These are phyloP conservation scores for Ceratobasidium sp. DNA, from an alignment of 1,284 basidiomycete species.

Conservation along the genomic window DNA sequence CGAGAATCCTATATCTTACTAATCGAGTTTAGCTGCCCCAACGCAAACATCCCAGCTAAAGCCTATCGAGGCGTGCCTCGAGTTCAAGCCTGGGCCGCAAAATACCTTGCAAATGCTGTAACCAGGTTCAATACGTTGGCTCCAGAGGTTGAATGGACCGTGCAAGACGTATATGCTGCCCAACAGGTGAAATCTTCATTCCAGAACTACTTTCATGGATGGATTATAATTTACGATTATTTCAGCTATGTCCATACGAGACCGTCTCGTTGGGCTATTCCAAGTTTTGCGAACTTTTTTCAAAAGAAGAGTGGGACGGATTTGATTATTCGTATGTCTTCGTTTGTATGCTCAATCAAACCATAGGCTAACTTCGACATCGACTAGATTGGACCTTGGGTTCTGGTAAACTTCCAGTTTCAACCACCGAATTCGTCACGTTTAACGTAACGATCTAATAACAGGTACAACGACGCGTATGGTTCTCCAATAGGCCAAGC, in stretches of 20 bases:
- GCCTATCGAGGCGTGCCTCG: constrained; percentile 71
- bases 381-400: constrained; percentile 64
- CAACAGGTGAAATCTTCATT: constrained; percentile 23
- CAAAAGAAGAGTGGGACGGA: constrained; percentile 89
- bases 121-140: constrained; percentile 52
- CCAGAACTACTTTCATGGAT: neutral
- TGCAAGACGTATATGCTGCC: constrained; percentile 42
- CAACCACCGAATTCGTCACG: neutral
- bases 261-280: constrained; percentile 93
- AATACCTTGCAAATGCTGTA: constrained; percentile 54
- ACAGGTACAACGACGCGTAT: constrained; percentile 81
- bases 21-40: constrained; percentile 80
- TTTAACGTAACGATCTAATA: constrained; percentile 52
- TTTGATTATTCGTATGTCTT: constrained; percentile 82
- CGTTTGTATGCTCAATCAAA: neutral
- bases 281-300: constrained; percentile 91
- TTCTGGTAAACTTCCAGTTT: constrained; percentile 60
- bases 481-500: constrained; percentile 83
- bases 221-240: neutral
- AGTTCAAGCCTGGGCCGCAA: constrained; percentile 60
- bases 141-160: constrained; percentile 37
- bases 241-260: constrained; percentile 85
- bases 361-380: neutral
- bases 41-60: constrained; percentile 67
- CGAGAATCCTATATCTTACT: too few species aligned